Evolutionary conservation across 371 early-diverging fungal species (phyloP), one percentile per base, ranked within the genome.

Genomic region (Rhizopus microsporus): DNA sequence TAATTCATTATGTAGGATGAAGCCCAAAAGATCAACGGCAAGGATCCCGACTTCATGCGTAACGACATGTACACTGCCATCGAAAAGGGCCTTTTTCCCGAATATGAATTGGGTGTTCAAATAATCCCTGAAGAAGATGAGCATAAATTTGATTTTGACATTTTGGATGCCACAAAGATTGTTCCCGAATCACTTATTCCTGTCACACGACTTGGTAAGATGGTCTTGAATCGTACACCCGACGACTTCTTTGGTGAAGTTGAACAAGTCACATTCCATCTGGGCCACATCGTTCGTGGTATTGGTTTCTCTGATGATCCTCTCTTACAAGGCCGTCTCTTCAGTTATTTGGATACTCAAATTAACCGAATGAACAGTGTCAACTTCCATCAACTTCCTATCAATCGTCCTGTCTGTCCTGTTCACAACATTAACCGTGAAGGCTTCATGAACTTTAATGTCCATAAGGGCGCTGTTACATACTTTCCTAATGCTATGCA

Each of bases 211-310:
- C 49, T 85, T 13, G 85, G 85, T 15, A 69, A 68, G 13, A 69
- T 85, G 57, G 69, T 68, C 13, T 63, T 82, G 53, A 75, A 85
- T 56, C 74, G 80, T 48, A 80, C 77, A 49, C 72, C 74, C 4
- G 79, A 79, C 6, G 78, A 85, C 56, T 84, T 64, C 65, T 83
- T 80, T 65, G 64, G 82, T 13, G 83, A 85, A 51, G 72, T 72
- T 3, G 85, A 85, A 57, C 85, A 85, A 51, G 62, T 72, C 7
- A 79, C 82, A 17, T 72, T 70, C 69, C 65, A 63, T 46, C 51
- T 60, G 17, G 71, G 67, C 10, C 70, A 74, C 51, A 40, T 72
- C 33, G 78, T 77, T 1, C 77, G 74, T 59, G 82, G 83, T 59
- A 77, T 85, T 52, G 79, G 72, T 1, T 65, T 78, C 15, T 69